Evolutionary conservation across 108 stramenopile genomes (phyloP).

Genomic region (Aurantiochytrium sp.): DNA sequence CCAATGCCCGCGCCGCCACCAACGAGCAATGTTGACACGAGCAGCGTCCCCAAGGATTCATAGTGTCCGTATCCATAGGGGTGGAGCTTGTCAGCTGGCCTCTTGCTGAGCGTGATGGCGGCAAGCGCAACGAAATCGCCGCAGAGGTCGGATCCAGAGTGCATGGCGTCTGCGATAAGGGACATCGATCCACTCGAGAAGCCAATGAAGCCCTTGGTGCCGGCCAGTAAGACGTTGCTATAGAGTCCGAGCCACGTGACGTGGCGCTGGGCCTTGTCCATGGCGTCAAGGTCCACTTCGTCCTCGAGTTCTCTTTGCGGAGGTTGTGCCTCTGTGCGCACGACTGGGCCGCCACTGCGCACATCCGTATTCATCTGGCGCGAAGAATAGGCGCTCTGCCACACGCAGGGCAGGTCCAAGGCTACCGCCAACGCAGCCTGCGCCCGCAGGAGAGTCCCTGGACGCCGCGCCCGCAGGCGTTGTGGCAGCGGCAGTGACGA

Average conservation of each 20-base stretch:
- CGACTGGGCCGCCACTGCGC: neutral
- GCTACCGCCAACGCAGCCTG: too few species aligned
- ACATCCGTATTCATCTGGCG: neutral
- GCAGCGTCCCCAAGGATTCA: constrained; percentile 78
- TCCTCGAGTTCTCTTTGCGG: neutral
- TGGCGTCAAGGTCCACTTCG: neutral
- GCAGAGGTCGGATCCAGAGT: constrained; percentile 78
- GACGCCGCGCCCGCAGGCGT: too few species aligned
- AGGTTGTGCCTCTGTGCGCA: neutral
- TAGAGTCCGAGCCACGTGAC: constrained; percentile 72
- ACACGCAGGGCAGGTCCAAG: too few species aligned
- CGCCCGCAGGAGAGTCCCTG: too few species aligned
- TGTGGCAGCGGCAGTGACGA: too few species aligned
- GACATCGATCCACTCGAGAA: constrained; percentile 69
- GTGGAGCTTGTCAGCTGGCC: constrained; percentile 60
- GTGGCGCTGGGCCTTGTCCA: constrained; percentile 39
- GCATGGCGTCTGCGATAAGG: constrained; percentile 88
- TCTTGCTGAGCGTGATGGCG: constrained; percentile 65
- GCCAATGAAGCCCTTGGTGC: constrained; percentile 70
- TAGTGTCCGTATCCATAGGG: constrained; percentile 96
- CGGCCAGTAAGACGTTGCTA: constrained; percentile 65
- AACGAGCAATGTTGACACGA: constrained; percentile 77
- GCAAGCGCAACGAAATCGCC: constrained; percentile 85
- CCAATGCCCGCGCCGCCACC: constrained; percentile 77
- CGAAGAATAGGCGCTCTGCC: too few species aligned